A percentile compares a stretch with the other conserved stretches of the same genome.
Evolutionary conservation across 108 stramenopile genomes (phyloP).

Genomic region (Stephanodiscus triporus): DNA sequence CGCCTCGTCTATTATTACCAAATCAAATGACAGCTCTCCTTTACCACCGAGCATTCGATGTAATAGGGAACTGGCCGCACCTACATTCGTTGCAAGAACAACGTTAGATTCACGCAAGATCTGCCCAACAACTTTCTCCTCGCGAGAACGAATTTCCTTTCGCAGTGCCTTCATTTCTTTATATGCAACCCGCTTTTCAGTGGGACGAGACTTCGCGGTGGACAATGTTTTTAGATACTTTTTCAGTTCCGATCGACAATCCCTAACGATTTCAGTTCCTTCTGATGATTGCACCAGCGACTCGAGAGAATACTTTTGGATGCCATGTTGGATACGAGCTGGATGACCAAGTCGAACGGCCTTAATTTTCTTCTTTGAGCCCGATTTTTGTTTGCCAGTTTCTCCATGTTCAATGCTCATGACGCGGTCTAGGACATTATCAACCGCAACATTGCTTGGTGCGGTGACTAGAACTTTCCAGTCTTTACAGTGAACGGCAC

Average conservation of each 20-base stretch:
- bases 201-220: conserved; percentile 46
- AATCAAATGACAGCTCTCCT: conserved; percentile 86
- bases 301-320: conserved; percentile 90
- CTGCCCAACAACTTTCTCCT: conserved; percentile 86
- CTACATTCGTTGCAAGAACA: conserved; percentile 90
- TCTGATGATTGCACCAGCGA: conserved; percentile 87
- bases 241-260: conserved; percentile 87
- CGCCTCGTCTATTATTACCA: conserved; percentile 99
- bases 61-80: conserved; percentile 64
- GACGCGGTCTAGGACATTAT: conserved; percentile 93
- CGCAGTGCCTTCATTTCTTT: conserved; percentile 76
- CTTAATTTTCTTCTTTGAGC: conserved; percentile 47
- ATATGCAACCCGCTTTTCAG: conserved; percentile 66
- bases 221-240: conserved; percentile 58
- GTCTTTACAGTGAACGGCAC: conserved; percentile 68
- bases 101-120: conserved; percentile 81
- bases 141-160: conserved; percentile 87
- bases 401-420: conserved; percentile 47
- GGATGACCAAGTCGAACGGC: conserved; percentile 96
- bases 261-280: conserved; percentile 94
- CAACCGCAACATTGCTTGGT: conserved; percentile 99
- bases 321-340: conserved; percentile 82
- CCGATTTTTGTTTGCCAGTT: conserved; percentile 15
- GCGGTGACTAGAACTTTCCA: conserved; percentile 93
- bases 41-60: conserved; percentile 56